Percentiles rank a stretch among this genome's conserved stretches.
Evolutionary conservation across 78 protist species (phyloP).

Genomic region (Dictyostelium firmibasis): DNA sequence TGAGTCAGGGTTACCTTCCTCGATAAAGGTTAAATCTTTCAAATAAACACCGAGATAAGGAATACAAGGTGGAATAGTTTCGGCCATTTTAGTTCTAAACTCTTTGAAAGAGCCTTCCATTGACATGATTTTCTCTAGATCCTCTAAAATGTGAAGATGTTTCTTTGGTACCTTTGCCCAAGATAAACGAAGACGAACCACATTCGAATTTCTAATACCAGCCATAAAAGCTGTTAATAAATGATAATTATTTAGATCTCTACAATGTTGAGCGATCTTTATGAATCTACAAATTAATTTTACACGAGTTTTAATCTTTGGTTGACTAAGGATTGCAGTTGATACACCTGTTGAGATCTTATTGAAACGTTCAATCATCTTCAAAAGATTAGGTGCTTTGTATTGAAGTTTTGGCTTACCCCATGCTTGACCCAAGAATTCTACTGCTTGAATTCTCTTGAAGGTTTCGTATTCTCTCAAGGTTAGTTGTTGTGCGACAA

Average conservation of each 20-base stretch:
- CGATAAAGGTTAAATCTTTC: conserved; percentile 83
- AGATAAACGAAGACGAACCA: conserved; percentile 60
- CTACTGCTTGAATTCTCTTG: conserved; percentile 65
- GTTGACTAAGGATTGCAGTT: conserved; percentile 73
- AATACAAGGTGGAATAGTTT: conserved; percentile 77
- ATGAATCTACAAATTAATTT: conserved; percentile 69
- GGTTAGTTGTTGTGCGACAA: conserved; percentile 68
- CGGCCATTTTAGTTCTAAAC: conserved; percentile 62
- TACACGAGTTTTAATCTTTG: conserved; percentile 57
- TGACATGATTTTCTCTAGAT: conserved; percentile 74
- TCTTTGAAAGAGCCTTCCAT: conserved; percentile 82
- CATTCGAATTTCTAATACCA: conserved; percentile 62
- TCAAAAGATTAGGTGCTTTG: conserved; percentile 74
- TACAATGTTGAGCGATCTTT: conserved; percentile 77
- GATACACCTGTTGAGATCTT: conserved; percentile 80
- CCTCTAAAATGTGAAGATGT: conserved; percentile 29
- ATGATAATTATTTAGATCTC: conserved; percentile 79
- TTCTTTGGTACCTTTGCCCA: conserved; percentile 66
- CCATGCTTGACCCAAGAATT: conserved; percentile 80
- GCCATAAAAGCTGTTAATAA: conserved; percentile 68
- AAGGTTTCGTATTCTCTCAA: conserved; percentile 61
- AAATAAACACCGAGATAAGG: conserved; percentile 83
- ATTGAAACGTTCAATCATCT: conserved; percentile 82
- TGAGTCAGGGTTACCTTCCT: conserved; percentile 84
- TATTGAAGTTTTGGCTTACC: conserved; percentile 79